These are phyloP conservation scores for Candida silvicultrix DNA, from an alignment of 805 yeast species.

Conservation along the genomic window DNA sequence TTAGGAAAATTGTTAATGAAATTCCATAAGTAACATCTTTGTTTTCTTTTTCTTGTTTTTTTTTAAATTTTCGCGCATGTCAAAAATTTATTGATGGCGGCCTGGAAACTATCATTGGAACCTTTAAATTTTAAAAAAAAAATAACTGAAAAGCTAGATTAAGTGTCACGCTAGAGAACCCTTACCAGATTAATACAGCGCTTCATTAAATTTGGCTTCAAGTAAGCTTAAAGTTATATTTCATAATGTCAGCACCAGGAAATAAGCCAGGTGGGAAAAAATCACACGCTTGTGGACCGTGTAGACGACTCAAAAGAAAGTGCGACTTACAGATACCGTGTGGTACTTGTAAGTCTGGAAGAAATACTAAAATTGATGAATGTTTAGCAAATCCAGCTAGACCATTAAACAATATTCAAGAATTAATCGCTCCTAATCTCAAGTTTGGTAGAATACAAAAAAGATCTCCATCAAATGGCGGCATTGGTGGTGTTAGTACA, in stretches of 20 bases:
- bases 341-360: conserved; percentile 20
- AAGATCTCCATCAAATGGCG: conserved; percentile 4
- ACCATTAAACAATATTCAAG: conserved; percentile 18
- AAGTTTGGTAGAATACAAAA: conserved; percentile 16
- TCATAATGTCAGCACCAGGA: not conserved
- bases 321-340: conserved; percentile 23
- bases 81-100: not conserved
- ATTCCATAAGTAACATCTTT: too few relatives aligned
- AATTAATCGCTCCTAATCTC: conserved; percentile 15
- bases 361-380: conserved; percentile 18
- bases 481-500: conserved; percentile 4
- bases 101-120: not conserved
- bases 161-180: not conserved
- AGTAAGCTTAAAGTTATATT: too few relatives aligned
- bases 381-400: conserved; percentile 20
- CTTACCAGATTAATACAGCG: not conserved
- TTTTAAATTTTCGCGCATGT: not conserved
- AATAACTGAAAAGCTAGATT: not conserved
- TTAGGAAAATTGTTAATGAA: too few relatives aligned
- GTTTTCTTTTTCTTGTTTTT: not conserved
- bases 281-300: conserved; percentile 24
- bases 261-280: conserved; percentile 13
- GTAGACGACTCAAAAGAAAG: conserved; percentile 22
- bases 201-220: not conserved
- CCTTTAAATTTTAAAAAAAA: not conserved